phyloP scores from a whole-genome alignment of 2,329 filamentous ascomycete species.

The Pseudophaeomoniella oleicola region DNA sequence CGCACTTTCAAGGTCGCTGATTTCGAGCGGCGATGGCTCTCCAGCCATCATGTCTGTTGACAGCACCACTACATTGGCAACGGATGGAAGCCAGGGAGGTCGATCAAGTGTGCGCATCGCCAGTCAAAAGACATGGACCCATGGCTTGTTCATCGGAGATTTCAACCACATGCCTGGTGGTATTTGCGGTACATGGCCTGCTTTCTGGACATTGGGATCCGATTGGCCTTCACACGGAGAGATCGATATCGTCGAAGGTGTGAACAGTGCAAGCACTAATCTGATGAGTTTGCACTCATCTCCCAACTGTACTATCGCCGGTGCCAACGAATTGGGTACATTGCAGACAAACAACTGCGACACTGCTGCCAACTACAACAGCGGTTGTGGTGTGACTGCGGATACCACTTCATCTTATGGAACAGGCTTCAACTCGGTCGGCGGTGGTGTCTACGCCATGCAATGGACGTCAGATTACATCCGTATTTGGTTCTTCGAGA shows the following conservation, averaged over 20 bases:
- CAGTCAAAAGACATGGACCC: slow-evolving; percentile 14
- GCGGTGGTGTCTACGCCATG: slow-evolving; percentile 51
- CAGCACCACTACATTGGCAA: slow-evolving; percentile 8
- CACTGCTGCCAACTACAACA: slow-evolving; percentile 22
- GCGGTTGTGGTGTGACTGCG: slow-evolving; percentile 40
- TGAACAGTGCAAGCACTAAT: slow-evolving; percentile 42
- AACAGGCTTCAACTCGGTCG: slow-evolving; percentile 48
- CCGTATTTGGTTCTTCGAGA: slow-evolving; percentile 32
- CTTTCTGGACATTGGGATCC: slow-evolving; percentile 25
- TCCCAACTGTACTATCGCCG: slow-evolving; percentile 9
- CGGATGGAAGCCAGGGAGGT: slow-evolving; percentile 10
- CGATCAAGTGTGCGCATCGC: slow-evolving; percentile 17
- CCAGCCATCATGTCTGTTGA: slow-evolving; percentile 19
- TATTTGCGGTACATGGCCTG: slow-evolving; percentile 25
- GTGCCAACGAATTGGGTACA: slow-evolving; percentile 21
- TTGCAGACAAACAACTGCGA: slow-evolving; percentile 38
- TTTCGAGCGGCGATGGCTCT: slow-evolving; percentile 9
- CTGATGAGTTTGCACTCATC: slow-evolving; percentile 48
- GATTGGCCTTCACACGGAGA: slow-evolving; percentile 51
- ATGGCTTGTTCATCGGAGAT: slow-evolving; percentile 21
- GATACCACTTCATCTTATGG: slow-evolving; percentile 34
- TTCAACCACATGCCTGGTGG: slow-evolving; percentile 18
- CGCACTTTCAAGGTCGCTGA: slow-evolving; percentile 8
- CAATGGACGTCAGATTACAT: slow-evolving; percentile 33
- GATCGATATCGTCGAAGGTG: slow-evolving; percentile 60